Evolutionary conservation across 169 alveolate species (phyloP), one percentile per base, ranked within the genome.

Genomic region (Plasmodium falciparum): DNA sequence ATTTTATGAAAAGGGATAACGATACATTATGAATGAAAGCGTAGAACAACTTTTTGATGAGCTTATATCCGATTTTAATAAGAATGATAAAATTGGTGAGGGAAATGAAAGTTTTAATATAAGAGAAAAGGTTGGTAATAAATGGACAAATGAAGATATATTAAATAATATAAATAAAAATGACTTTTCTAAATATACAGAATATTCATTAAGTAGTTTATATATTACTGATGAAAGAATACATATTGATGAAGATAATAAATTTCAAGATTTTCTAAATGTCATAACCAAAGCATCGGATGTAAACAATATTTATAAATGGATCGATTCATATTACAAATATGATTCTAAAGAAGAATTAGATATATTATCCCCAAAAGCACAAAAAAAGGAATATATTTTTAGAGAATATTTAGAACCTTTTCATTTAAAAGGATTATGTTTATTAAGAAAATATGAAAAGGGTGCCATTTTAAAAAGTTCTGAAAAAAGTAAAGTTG

Each of bases 401-500:
- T 85, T 71, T 61, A 85, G 92, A 63, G 83, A 85, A 85, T 85
- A 85, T 70, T 11, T 69, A 70, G 72, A 85, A 50, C 92, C 92
- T 58, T 39, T 43, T 45, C 85, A 71, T 71, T 70, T 85, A 71
- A 71, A 85, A 85, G 45, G 61, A 12, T n/a, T 85, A 7, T 85
- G 69, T 24, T 43, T 85, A 22, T 65, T 85, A 45, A 59, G 86
- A 61, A 85, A 72, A 85, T 80, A 66, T 80, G 85, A 69, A 24
- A 74, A 72, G 29, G 75, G 71, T 22, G 74, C 74, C 2, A 70
- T 85, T 61, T 85, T 73, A 22, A 71, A 85, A 85, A 45, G 88
- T 15, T 62, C 85, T 49, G 92, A 69, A 71, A 72, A 71, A 72
- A 61, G 72, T 61, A 85, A 69, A 69, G 92, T 85, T 33, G 69